Evolutionary conservation across 805 yeast genomes (phyloP).

Genomic region (Ogataea neopini): DNA sequence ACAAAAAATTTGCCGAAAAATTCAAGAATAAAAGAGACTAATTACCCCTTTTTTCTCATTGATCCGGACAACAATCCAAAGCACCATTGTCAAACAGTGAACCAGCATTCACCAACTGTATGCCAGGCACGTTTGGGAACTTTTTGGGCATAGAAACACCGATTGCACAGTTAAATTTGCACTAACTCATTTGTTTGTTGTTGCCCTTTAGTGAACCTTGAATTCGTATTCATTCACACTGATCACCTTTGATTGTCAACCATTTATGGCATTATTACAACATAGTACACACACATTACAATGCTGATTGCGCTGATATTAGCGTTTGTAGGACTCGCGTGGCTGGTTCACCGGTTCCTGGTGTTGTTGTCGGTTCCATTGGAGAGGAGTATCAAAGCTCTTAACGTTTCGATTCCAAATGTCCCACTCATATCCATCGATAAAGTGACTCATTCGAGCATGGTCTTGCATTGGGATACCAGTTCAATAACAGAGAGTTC

Average conservation of each 20-base stretch:
- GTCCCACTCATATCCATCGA: constrained; percentile 58
- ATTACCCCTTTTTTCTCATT: neutral
- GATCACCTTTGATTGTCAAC: neutral
- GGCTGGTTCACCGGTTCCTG: constrained; percentile 34
- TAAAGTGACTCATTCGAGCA: constrained; percentile 45
- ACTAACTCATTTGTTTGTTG: too few relatives aligned
- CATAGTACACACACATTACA: neutral
- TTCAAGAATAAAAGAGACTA: neutral
- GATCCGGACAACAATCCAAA: neutral
- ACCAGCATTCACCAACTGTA: neutral
- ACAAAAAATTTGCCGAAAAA: neutral
- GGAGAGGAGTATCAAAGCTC: constrained; percentile 44
- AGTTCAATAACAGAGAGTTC: constrained; percentile 7
- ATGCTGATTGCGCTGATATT: constrained; percentile 25
- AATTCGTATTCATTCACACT: neutral
- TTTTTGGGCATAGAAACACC: neutral
- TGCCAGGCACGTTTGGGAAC: neutral
- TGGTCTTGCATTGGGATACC: constrained; percentile 57
- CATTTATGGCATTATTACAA: neutral
- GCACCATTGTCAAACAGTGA: neutral
- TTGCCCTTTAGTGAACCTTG: neutral
- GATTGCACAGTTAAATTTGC: too few relatives aligned
- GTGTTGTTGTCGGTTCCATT: constrained; percentile 42
- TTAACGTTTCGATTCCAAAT: constrained; percentile 56
- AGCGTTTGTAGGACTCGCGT: constrained; percentile 27